Base-by-base conservation (phyloP, 371 early-diverging fungal species). In the Actinomucor elegans region DNA sequence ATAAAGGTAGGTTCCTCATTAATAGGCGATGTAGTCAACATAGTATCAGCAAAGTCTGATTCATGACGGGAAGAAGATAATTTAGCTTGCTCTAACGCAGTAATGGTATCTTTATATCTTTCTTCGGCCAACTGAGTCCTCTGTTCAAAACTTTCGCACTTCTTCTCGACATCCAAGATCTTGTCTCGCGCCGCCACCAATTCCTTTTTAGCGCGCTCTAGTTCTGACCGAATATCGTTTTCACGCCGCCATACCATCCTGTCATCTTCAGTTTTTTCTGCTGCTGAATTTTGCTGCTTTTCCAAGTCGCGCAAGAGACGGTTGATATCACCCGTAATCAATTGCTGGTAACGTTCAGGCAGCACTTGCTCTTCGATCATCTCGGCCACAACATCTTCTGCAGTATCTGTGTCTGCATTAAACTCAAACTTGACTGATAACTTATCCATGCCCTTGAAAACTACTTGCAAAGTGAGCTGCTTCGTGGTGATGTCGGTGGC, bases 391-490 rank as follows among this genome's bases (percentile, higher is more conserved):
- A 97, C 94, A 53, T 90, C 89, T 52, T 94, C 94, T 1, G 94
- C 92, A 3, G 96, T 95, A 54, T 97, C 97, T 1, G 84, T 87
- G 38, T 92, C 87, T 4, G 83, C 82, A 66, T 95, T 90, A 67
- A 92, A 95, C 53, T 90, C 89, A 72, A 97, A 97, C 66, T 92
- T 93, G 34, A 95, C 91, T 7, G 93, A 89, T 2, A 87, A 69
- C 48, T 82, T 84, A 63, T 92, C 93, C 74, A 85, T 85, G 18
- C 91, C 92, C 61, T 86, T 89, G 67, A 93, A 92, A 7, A 92
- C 88, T 7, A 93, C 88, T 60, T 92, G 94, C 29, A 93, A 72
- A 3, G 82, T 85, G 41, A 94, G 69, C 45, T 89, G 83, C n/a
- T 79, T 83, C 62, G 84, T 83, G 52, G 75, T 73, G 15, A 78